Percentiles rank a stretch among this genome's conserved stretches.
Evolutionary conservation across 768 basidiomycete genomes (phyloP).

Genomic region (Agaricus bisporus): DNA sequence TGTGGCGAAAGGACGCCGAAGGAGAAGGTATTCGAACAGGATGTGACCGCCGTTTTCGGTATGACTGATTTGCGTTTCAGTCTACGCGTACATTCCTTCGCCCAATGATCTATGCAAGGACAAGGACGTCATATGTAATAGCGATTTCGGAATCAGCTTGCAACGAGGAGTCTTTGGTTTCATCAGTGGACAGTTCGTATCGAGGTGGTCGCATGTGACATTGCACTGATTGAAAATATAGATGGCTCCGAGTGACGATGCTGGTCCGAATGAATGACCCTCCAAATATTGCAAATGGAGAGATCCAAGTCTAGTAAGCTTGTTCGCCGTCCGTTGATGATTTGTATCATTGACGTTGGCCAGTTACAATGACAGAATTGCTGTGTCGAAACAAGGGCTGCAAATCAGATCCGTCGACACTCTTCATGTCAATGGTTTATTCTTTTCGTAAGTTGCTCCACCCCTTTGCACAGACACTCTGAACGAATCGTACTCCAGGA

Average conservation of each 20-base stretch:
- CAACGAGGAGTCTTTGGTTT: constrained; percentile 63
- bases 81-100: constrained; percentile 76
- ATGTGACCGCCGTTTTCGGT: background rate
- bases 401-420: constrained; percentile 52
- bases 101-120: constrained; percentile 54
- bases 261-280: constrained; percentile 76
- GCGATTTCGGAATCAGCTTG: constrained; percentile 74
- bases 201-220: background rate
- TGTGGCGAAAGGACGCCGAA: constrained; percentile 63
- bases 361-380: constrained; percentile 67
- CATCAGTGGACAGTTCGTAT: constrained; percentile 51
- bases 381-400: constrained; percentile 52
- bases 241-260: constrained; percentile 70
- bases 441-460: constrained; percentile 57
- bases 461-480: constrained; percentile 5
- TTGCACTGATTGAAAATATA: constrained; percentile 16
- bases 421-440: constrained; percentile 61
- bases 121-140: constrained; percentile 55
- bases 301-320: constrained; percentile 62
- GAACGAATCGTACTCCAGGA: constrained; percentile 30
- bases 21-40: constrained; percentile 56
- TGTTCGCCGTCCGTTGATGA: background rate
- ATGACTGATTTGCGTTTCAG: constrained; percentile 28
- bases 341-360: background rate
- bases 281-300: constrained; percentile 63